A percentile compares a stretch with the other conserved stretches of the same genome.
Evolutionary conservation across 768 basidiomycete species (phyloP).

Genomic region (Termitomyces sp.): DNA sequence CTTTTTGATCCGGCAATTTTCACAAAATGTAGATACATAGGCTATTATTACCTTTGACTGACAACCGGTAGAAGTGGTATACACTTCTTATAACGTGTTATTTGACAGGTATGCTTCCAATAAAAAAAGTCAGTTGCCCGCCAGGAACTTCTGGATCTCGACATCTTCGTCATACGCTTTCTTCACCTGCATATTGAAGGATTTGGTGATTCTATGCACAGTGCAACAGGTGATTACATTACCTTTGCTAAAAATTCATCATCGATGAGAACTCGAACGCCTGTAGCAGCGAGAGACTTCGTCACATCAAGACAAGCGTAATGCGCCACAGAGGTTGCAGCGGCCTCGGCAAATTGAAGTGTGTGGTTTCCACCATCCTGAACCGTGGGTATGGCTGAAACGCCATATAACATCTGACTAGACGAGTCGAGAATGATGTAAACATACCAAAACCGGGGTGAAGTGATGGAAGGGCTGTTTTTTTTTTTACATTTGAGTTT

Average conservation of each 20-base stretch:
- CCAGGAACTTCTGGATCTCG: slow-evolving; percentile 8
- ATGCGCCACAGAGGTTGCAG: slow-evolving; percentile 57
- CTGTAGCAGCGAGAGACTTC: slow-evolving; percentile 68
- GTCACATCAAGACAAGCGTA: slow-evolving; percentile 61
- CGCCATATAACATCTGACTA: not conserved
- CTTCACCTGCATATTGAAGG: slow-evolving; percentile 33
- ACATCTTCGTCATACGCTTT: slow-evolving; percentile 43
- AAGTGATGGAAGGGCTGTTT: slow-evolving; percentile 53
- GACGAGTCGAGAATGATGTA: not conserved
- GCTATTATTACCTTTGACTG: not conserved
- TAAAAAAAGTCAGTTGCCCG: not conserved
- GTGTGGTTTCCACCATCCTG: slow-evolving; percentile 78
- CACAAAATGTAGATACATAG: not conserved
- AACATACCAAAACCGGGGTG: slow-evolving; percentile 69
- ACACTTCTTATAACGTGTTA: not conserved
- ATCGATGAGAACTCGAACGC: slow-evolving; percentile 66
- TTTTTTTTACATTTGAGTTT: not conserved
- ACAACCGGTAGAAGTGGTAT: not conserved
- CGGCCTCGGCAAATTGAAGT: slow-evolving; percentile 56
- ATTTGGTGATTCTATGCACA: not conserved
- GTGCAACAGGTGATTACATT: not conserved
- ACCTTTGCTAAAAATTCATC: slow-evolving; percentile 45
- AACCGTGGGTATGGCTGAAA: slow-evolving; percentile 69
- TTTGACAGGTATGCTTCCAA: not conserved
- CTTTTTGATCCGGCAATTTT: not conserved